Base-by-base conservation (phyloP, 139 green algal genomes). In the Astrephomene gubernaculifera region DNA sequence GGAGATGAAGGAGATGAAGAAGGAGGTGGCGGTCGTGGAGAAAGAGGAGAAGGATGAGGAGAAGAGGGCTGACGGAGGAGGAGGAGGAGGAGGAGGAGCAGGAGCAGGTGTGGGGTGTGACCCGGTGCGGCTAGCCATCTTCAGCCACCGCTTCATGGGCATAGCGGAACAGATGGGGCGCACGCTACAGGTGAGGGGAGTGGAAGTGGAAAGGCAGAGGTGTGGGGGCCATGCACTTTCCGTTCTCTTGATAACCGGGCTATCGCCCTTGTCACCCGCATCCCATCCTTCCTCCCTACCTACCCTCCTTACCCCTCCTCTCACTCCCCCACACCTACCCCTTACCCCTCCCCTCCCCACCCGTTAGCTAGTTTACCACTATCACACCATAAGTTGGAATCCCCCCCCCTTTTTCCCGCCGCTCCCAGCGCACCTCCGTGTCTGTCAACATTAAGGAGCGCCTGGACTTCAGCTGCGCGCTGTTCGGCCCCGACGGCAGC, bases 371-470 rank as follows among this genome's bases (percentile, higher is more conserved):
- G n/a, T n/a, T n/a, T n/a, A n/a, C n/a, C n/a, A n/a, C n/a, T n/a
- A n/a, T n/a, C n/a, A n/a, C n/a, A n/a, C n/a, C n/a, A n/a, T n/a
- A n/a, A n/a, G n/a, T n/a, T n/a, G n/a, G n/a, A n/a, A 43, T 17
- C 63, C 68, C 4, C 43, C 44, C 63, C 29, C 44, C 64, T 41
- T 33, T 10, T 41, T n/a, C 25, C 38, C 61, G n/a, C n/a, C 38
- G 3, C 68, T 52, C 43, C 25, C 81, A 67, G 53, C 91, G 96
- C 79, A 99, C 97, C 60, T 93, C 88, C 71, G 94, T 98, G 76
- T 97, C 91, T 6, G 97, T 99, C 61, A 99, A 99, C 94, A 99
- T 99, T 92, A 99, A 99, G 90, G 97, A 99, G 90, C 92, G 97
- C 0, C 93, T 99, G 9, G 97, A 99, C 92, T 99, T 99, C 90